A percentile compares a stretch with the other conserved stretches of the same genome.
Evolutionary conservation across 306 rosid genomes (phyloP).

Genomic region (Herpetospermum pedunculosum): DNA sequence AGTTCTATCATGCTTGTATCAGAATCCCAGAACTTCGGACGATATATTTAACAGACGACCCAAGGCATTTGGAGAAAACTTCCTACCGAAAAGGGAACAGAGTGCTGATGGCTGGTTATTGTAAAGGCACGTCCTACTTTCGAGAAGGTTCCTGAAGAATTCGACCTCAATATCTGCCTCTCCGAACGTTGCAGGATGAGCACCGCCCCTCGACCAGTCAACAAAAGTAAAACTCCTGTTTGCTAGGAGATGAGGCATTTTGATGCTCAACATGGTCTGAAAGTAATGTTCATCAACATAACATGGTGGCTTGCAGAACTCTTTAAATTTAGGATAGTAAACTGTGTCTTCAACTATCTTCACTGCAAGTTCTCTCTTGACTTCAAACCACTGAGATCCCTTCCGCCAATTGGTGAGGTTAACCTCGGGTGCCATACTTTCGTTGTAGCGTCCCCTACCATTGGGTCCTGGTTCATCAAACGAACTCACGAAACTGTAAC

Average conservation of each 20-base stretch:
- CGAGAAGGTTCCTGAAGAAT: conserved; percentile 38
- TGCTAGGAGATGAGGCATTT: conserved; percentile 43
- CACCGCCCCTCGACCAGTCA: conserved; percentile 72
- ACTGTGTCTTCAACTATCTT: conserved; percentile 37
- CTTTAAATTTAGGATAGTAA: conserved; percentile 40
- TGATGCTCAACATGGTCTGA: conserved; percentile 45
- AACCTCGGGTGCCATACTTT: conserved; percentile 45
- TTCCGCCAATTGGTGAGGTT: conserved; percentile 52
- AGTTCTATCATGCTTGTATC: conserved; percentile 10
- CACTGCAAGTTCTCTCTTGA: conserved; percentile 45
- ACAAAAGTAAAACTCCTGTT: conserved; percentile 50
- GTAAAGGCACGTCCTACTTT: conserved; percentile 36
- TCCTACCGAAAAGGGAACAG: conserved; percentile 57
- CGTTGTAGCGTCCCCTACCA: conserved; percentile 56
- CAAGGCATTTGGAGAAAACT: conserved; percentile 59
- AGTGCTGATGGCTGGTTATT: conserved; percentile 47
- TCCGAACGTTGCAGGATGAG: conserved; percentile 68
- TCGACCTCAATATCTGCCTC: conserved; percentile 42
- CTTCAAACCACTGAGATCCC: conserved; percentile 64
- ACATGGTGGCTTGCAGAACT: conserved; percentile 47
- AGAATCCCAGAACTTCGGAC: conserved; percentile 33
- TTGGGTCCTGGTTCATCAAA: conserved; percentile 47
- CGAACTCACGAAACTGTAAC: conserved; percentile 48
- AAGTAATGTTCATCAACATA: conserved; percentile 71
- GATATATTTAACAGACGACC: conserved; percentile 41